phyloP scores from a whole-genome alignment of 441 rosid species.

The Corymbia citriodora region DNA sequence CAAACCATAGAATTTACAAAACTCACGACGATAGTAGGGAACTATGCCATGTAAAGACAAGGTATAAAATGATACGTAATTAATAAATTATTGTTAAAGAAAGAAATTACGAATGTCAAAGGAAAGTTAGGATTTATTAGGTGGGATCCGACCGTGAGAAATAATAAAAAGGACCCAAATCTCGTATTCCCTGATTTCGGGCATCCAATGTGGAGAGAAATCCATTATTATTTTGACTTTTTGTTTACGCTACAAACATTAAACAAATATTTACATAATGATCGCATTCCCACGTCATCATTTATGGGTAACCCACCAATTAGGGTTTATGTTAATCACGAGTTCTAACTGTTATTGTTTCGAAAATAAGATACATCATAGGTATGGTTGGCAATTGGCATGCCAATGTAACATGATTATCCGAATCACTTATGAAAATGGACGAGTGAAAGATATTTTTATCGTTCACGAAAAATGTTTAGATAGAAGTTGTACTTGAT shows the following conservation, averaged over 20 bases:
- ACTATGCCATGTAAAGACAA: background rate
- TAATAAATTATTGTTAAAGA: background rate
- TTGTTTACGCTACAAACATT: background rate
- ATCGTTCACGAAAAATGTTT: too few relatives aligned
- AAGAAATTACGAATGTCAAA: background rate
- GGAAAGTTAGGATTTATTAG: background rate
- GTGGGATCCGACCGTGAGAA: background rate
- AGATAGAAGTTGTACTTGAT: rapidly evolving
- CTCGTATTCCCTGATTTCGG: background rate
- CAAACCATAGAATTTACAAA: background rate
- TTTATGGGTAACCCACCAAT: background rate
- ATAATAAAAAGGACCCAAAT: background rate
- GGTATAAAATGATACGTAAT: background rate
- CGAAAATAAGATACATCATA: background rate
- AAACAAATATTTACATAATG: background rate
- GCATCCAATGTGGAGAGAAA: background rate
- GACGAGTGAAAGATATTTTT: rapidly evolving
- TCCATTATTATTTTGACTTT: background rate
- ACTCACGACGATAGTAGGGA: background rate
- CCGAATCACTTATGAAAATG: rapidly evolving
- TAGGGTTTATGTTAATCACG: background rate
- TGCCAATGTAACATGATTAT: rapidly evolving
- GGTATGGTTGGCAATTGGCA: background rate
- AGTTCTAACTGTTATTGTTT: background rate
- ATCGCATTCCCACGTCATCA: background rate